Base-by-base conservation (phyloP, 2,329 filamentous ascomycete genomes). In the Penicillium sp. region DNA sequence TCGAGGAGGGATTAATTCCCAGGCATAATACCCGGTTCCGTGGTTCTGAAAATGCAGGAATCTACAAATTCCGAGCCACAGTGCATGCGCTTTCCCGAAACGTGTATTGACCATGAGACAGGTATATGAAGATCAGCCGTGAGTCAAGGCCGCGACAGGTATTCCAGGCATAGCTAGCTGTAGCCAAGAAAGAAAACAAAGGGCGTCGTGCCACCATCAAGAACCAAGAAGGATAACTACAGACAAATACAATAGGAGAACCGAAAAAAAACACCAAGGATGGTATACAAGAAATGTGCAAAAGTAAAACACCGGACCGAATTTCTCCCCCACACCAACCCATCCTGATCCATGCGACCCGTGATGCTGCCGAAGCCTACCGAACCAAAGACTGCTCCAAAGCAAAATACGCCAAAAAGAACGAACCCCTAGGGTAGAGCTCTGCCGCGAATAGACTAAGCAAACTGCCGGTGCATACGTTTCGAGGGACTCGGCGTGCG, bases 401-500 rank as follows among this genome's bases (percentile, higher is more conserved):
- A 43, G 37, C 31, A 54, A 35, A 54, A 24, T 22, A 31, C 47
- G 47, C 36, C 27, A 31, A 50, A 56, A 40, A 4, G 6, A 33
- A 31, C 13, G 24, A 19, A 22, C 39, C 19, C 16, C 40, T 40
- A 2, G 60, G 40, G 54, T 55, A 46, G 57, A 13, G 40, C 36
- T 44, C 16, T 7, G 24, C 44, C 18, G 40, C 19, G 22, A 18
- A 11, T 37, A 56, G 43, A 27, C 35, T 57, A 64, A 54, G 47
- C 35, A 19, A 63, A 61, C 31, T 50, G 57, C 44, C 58, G 57
- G 46, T 50, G 60, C 49, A 43, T 52, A 4, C 72, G 66, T 59
- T 77, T 77, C 2, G 67, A 65, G 3, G 76, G 75, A 59, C 74
- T 77, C 16, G 76, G 75, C 2, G 72, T 75, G n/a, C 73, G 73